Evolutionary conservation across 2,329 filamentous ascomycete genomes (phyloP).

Genomic region (Botrytis cinerea): DNA sequence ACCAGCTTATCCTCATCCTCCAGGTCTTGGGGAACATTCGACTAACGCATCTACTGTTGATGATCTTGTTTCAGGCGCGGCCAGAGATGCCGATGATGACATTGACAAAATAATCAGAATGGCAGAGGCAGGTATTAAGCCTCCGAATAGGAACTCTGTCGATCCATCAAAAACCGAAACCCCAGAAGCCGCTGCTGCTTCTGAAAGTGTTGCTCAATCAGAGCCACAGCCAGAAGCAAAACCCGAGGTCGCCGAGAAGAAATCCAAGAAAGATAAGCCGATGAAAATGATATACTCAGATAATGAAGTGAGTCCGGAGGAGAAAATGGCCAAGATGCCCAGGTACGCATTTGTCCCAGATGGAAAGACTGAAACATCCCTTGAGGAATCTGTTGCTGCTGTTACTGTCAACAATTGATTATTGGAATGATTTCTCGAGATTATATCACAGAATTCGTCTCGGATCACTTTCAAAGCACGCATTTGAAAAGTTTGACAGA

Average conservation of each 20-base stretch:
- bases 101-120: conserved; percentile 67
- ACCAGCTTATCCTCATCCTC: conserved; percentile 43
- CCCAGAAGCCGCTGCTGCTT: conserved; percentile 7
- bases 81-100: conserved; percentile 58
- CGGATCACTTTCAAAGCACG: neutral
- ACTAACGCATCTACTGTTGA: conserved; percentile 50
- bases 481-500: neutral
- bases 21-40: conserved; percentile 41
- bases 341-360: conserved; percentile 69
- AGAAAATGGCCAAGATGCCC: conserved; percentile 79
- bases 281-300: conserved; percentile 82
- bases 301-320: conserved; percentile 78
- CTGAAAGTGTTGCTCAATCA: conserved; percentile 39
- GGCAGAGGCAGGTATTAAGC: conserved; percentile 62
- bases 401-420: conserved; percentile 32
- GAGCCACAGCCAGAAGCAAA: conserved; percentile 39
- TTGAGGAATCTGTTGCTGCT: conserved; percentile 37
- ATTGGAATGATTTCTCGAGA: conserved; percentile 11
- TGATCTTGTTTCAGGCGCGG: conserved; percentile 50
- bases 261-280: conserved; percentile 65
- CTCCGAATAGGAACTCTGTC: conserved; percentile 46
- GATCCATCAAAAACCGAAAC: conserved; percentile 43
- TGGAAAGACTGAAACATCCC: conserved; percentile 41
- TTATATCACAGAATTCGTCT: neutral
- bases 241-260: conserved; percentile 58